phyloP scores from a whole-genome alignment of 495 filamentous ascomycete genomes.

The Penicillium bialowiezense region DNA sequence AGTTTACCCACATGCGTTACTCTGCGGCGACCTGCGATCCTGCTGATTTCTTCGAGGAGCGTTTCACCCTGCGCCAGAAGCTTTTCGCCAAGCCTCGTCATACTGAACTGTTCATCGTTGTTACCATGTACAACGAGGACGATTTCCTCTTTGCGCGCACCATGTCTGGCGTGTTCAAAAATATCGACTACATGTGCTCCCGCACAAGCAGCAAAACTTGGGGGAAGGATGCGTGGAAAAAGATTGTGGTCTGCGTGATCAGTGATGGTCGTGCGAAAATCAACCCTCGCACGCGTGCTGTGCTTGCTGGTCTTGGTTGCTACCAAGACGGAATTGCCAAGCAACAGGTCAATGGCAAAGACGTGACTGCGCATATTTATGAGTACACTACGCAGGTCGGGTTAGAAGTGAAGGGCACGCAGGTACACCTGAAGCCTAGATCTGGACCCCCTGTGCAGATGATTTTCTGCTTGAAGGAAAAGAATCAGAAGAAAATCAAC shows the following conservation, averaged over 20 bases:
- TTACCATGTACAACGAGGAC: conserved; percentile 99
- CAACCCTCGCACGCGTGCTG: conserved; percentile 84
- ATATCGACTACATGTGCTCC: conserved; percentile 95
- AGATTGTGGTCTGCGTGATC: conserved; percentile 97
- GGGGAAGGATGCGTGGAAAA: conserved; percentile 99
- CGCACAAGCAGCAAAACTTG: conserved; percentile 90
- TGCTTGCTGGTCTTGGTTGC: conserved; percentile 89
- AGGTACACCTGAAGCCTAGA: conserved; percentile 75
- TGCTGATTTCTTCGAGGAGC: conserved; percentile 75
- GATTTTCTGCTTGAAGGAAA: conserved; percentile 98
- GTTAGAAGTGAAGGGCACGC: conserved; percentile 80
- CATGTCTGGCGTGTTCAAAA: conserved; percentile 97
- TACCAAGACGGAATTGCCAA: conserved; percentile 99
- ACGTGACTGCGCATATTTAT: conserved; percentile 98
- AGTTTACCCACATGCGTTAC: conserved; percentile 99
- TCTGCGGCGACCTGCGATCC: conserved; percentile 97
- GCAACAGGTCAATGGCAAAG: conserved; percentile 94
- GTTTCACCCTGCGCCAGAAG: conserved; percentile 91
- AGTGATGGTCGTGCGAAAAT: conserved; percentile 99
- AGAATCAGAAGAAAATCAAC: conserved; percentile 99
- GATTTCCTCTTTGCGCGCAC: conserved; percentile 95
- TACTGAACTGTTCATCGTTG: conserved; percentile 95
- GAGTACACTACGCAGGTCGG: conserved; percentile 97
- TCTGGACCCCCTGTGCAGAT: conserved; percentile 85
- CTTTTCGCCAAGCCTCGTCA: conserved; percentile 90